Evolutionary conservation across 805 yeast species (phyloP).

Genomic region (Hanseniaspora lachancei): DNA sequence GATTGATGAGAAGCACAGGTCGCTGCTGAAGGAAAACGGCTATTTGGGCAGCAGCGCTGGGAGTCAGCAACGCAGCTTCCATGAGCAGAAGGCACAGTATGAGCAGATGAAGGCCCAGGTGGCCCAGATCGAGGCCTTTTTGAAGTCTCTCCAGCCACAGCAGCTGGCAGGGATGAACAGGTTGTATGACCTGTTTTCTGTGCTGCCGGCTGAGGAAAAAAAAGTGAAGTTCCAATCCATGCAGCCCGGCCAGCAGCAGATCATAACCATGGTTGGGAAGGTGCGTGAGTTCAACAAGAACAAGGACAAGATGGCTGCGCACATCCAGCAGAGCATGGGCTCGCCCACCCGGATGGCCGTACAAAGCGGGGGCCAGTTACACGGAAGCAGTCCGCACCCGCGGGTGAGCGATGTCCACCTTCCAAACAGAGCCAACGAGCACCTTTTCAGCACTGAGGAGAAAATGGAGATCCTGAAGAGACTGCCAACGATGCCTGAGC

Average conservation of each 20-base stretch:
- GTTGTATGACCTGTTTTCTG: constrained; percentile 1
- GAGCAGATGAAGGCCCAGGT: constrained; percentile 7
- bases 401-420: not conserved
- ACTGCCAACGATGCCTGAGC: not conserved
- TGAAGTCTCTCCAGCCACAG: constrained; percentile 7
- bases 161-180: constrained; percentile 6
- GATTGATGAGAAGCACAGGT: constrained; percentile 6
- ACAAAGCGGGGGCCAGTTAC: not conserved
- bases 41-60: not conserved
- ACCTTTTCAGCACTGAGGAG: not conserved
- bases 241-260: constrained; percentile 6
- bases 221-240: constrained; percentile 2
- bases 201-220: not conserved
- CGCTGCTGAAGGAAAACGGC: constrained; percentile 8
- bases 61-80: not conserved
- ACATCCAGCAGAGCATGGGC: constrained; percentile 16
- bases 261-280: constrained; percentile 9
- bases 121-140: constrained; percentile 1
- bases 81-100: not conserved
- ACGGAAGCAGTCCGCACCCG: not conserved
- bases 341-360: no score
- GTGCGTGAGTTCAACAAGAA: constrained; percentile 4
- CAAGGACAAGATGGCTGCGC: constrained; percentile 5
- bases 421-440: not conserved
- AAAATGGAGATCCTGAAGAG: not conserved